A percentile compares a stretch with the other conserved stretches of the same genome.
Conservation (phyloP, 2,329 filamentous ascomycete genomes). For the Cercospora nicotianae region DNA sequence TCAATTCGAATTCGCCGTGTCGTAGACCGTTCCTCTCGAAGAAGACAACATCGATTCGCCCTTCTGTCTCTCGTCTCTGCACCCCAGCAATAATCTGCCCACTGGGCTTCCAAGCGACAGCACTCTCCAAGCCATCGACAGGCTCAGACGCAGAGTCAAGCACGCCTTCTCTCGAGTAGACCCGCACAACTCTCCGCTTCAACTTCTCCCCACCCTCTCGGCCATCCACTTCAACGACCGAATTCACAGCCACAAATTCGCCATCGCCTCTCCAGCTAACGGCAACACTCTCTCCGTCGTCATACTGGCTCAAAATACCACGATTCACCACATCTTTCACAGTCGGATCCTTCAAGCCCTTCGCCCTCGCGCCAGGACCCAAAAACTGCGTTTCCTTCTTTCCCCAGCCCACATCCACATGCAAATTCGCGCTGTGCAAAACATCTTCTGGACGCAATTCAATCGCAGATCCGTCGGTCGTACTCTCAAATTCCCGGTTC, state of each 20-base stretch:
- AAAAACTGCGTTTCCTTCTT: constrained; percentile 98
- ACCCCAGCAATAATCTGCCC: constrained; percentile 90
- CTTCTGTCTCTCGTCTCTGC: constrained; percentile 65
- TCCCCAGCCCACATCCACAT: constrained; percentile 93
- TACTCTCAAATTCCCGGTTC: constrained; percentile 78
- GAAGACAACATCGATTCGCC: constrained; percentile 73
- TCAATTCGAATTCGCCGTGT: constrained; percentile 90
- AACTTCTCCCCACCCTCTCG: background rate
- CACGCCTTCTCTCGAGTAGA: constrained; percentile 86
- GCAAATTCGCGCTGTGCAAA: constrained; percentile 77
- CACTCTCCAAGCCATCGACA: constrained; percentile 83
- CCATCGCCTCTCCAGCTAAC: constrained; percentile 96
- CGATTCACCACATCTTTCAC: constrained; percentile 90
- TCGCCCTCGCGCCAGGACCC: constrained; percentile 64
- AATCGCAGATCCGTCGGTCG: constrained; percentile 66
- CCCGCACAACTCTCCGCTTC: constrained; percentile 75
- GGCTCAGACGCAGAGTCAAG: constrained; percentile 94
- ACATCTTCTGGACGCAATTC: constrained; percentile 70
- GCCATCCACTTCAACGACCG: constrained; percentile 67
- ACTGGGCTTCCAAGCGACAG: constrained; percentile 85
- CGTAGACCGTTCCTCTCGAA: constrained; percentile 96
- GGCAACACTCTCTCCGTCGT: constrained; percentile 63
- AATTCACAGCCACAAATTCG: constrained; percentile 83
- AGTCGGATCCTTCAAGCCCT: constrained; percentile 85
- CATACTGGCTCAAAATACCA: constrained; percentile 71